A percentile compares a stretch with the other conserved stretches of the same genome.
phyloP scores from a whole-genome alignment of 176 grass and related monocot genomes.

The Triticum turgidum region DNA sequence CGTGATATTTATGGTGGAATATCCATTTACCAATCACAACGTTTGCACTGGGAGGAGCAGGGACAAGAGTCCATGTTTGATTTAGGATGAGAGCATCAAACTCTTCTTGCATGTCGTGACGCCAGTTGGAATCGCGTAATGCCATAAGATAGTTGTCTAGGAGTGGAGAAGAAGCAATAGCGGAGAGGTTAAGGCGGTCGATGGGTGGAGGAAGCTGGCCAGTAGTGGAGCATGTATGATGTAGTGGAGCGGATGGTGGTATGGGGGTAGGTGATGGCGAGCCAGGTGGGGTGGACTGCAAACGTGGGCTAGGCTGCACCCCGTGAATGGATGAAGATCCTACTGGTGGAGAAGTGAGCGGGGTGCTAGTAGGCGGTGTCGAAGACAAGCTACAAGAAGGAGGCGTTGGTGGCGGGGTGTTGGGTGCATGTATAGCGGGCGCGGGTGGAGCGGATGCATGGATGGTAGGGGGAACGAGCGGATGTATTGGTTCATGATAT shows the following conservation, averaged over 20 bases:
- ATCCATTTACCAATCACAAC: too few relatives aligned
- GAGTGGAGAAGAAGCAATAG: not conserved
- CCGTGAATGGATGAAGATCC: too few relatives aligned
- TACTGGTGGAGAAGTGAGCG: too few relatives aligned
- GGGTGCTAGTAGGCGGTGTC: too few relatives aligned
- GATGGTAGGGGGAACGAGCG: not conserved
- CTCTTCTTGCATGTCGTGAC: too few relatives aligned
- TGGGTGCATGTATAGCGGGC: not conserved
- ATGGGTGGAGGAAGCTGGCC: not conserved
- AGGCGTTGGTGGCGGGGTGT: not conserved
- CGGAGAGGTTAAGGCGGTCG: not conserved
- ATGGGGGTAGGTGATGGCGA: not conserved
- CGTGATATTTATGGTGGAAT: too few relatives aligned
- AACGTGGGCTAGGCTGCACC: not conserved
- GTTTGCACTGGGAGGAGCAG: not conserved
- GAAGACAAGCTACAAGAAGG: not conserved
- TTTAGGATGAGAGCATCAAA: not conserved
- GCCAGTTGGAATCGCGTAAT: too few relatives aligned
- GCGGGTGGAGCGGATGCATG: too few relatives aligned
- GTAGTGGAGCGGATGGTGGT: too few relatives aligned
- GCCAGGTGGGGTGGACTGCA: not conserved
- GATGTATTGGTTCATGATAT: not conserved
- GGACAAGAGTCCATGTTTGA: not conserved
- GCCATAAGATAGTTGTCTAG: not conserved
- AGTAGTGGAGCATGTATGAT: not conserved